Percentiles rank a stretch among this genome's conserved stretches.
Evolutionary conservation across 2,329 filamentous ascomycete species (phyloP).

Genomic region (Zasmidium cellare): DNA sequence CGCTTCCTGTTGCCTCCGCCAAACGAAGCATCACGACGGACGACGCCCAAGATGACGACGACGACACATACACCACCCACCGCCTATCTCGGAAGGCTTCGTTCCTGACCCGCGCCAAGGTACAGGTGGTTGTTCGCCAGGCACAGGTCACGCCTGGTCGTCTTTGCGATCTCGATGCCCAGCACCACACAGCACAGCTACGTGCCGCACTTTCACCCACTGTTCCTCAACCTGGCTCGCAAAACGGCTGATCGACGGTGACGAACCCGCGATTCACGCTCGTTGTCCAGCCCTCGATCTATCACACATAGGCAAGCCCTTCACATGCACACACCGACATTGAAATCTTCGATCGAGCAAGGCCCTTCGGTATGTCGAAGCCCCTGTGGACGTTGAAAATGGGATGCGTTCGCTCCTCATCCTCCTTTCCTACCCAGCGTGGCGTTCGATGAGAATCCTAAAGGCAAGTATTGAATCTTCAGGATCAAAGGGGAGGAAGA

Average conservation of each 20-base stretch:
- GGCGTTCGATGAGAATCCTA: background rate
- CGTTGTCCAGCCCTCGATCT: background rate
- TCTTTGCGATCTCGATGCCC: background rate
- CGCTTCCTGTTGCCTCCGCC: background rate
- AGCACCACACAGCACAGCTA: background rate
- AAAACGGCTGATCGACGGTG: background rate
- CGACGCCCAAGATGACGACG: background rate
- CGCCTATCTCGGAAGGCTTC: background rate
- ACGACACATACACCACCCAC: background rate
- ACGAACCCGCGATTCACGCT: background rate
- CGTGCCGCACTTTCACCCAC: too few relatives aligned
- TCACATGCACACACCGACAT: background rate
- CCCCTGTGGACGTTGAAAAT: background rate
- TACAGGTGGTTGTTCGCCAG: background rate
- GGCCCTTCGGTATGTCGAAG: background rate
- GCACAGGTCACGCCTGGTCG: background rate
- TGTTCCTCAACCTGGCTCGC: background rate
- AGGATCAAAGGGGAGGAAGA: background rate
- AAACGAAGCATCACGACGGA: background rate
- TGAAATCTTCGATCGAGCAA: background rate
- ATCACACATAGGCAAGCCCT: background rate
- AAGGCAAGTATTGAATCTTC: background rate
- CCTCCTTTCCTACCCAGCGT: background rate
- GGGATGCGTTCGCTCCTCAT: background rate
- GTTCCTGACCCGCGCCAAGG: background rate